Evolutionary conservation across 108 stramenopile species (phyloP).

Genomic region (Aurantiochytrium sp.): DNA sequence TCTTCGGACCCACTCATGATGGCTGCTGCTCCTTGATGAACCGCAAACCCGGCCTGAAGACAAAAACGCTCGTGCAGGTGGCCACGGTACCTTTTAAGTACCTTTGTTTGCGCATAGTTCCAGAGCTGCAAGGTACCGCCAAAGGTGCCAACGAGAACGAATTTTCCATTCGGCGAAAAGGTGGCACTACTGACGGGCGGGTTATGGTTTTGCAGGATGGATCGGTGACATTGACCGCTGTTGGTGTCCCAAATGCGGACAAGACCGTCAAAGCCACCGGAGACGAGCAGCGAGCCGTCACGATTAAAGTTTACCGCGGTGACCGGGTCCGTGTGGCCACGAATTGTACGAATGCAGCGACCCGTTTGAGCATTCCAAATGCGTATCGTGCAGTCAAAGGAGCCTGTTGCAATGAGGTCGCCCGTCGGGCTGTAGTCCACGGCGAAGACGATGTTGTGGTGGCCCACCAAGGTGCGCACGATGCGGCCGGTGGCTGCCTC

Average conservation of each 20-base stretch:
- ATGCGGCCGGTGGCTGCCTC: neutral
- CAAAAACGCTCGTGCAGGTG: conserved; percentile 1
- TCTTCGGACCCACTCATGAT: conserved; percentile 60
- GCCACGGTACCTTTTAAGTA: conserved; percentile 32
- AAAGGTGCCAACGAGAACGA: conserved; percentile 31
- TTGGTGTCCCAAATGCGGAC: neutral
- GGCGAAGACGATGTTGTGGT: neutral
- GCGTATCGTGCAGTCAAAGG: conserved; percentile 56
- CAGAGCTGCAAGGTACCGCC: conserved; percentile 37
- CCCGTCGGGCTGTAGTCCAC: conserved; percentile 31
- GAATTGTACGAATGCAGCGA: conserved; percentile 42
- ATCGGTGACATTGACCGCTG: neutral
- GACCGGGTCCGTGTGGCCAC: conserved; percentile 37
- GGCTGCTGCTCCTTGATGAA: neutral
- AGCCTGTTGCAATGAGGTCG: conserved; percentile 48
- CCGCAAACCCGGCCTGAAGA: neutral
- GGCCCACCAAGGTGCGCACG: neutral
- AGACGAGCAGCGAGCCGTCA: neutral
- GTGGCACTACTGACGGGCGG: conserved; percentile 67
- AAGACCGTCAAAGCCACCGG: neutral
- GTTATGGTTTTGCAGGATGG: conserved; percentile 18
- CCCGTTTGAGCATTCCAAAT: conserved; percentile 57
- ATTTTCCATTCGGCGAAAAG: conserved; percentile 81
- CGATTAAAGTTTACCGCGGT: neutral
- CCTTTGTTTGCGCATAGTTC: conserved; percentile 27